phyloP scores from a whole-genome alignment of 148 eudicot species.

The Polygonum maritimum region DNA sequence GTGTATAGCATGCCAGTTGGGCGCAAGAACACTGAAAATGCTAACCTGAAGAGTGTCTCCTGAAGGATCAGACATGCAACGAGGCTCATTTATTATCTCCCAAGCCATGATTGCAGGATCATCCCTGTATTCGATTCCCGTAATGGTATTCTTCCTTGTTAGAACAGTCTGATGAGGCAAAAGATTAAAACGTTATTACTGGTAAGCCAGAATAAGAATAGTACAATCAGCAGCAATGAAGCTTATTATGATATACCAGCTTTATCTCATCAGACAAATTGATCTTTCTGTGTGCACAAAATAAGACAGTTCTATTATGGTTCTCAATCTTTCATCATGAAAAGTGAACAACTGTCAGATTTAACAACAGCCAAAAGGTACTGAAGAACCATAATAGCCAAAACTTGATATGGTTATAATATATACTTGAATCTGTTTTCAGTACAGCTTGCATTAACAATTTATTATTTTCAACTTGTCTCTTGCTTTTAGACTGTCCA shows the following conservation, averaged over 20 bases:
- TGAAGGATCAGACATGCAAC: constrained; percentile 83
- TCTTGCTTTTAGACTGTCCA: background rate
- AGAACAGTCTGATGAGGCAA: constrained; percentile 54
- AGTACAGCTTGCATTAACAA: background rate
- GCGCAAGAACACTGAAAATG: constrained; percentile 5
- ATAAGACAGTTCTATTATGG: background rate
- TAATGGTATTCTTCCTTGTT: constrained; percentile 79
- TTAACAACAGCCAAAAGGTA: background rate
- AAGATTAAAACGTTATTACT: background rate
- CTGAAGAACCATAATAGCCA: background rate
- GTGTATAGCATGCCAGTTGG: background rate
- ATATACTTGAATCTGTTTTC: background rate
- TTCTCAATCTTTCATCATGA: background rate
- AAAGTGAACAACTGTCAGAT: background rate
- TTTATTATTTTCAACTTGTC: background rate
- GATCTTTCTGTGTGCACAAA: background rate
- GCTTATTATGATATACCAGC: background rate
- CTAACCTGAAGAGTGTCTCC: constrained; percentile 92
- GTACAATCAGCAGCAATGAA: background rate
- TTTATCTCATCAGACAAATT: background rate
- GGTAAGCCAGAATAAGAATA: background rate
- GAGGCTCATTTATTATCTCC: constrained; percentile 97
- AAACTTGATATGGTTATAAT: background rate
- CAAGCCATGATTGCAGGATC: constrained; percentile 91
- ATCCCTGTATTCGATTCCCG: constrained; percentile 82